Conservation (phyloP, 306 rosid species). For the Trifolium dubium region DNA sequence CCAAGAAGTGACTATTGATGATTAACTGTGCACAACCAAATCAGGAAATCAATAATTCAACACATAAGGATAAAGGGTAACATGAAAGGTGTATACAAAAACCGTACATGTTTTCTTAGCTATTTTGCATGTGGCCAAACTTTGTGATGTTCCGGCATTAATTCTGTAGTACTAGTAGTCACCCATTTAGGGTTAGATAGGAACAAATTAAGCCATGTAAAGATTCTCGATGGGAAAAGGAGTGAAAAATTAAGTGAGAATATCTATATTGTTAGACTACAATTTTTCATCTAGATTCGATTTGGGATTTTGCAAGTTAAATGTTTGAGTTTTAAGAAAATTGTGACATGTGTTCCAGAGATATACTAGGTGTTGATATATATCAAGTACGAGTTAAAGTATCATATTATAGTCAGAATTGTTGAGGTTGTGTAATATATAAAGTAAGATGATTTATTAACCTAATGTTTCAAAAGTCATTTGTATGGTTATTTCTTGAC, state of each 20-base stretch:
- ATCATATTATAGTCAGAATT: no score
- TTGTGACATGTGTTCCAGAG: no score
- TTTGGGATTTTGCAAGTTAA: no score
- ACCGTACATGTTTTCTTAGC: slow-evolving; percentile 37
- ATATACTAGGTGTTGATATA: no score
- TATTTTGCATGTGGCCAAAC: slow-evolving; percentile 41
- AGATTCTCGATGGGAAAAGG: slow-evolving; percentile 55
- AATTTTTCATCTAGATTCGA: no score
- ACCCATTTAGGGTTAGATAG: slow-evolving; percentile 41
- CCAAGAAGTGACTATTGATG: slow-evolving; percentile 45
- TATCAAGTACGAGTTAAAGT: no score
- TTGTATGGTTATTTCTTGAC: no score
- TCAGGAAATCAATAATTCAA: slow-evolving; percentile 60
- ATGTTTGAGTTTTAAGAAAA: no score
- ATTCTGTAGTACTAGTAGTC: slow-evolving; percentile 12
- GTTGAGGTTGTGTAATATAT: no score
- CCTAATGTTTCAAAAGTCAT: no score
- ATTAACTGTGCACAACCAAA: slow-evolving; percentile 51
- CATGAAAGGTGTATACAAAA: slow-evolving; percentile 46
- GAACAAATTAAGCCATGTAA: slow-evolving; percentile 53
- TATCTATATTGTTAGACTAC: no score
- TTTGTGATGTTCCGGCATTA: slow-evolving; percentile 49
- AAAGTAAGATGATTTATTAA: no score
- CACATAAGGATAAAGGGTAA: slow-evolving; percentile 43
- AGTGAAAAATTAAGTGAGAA: neutral